Evolutionary conservation across 169 alveolate species (phyloP).

Genomic region (Eimeria tenella): DNA sequence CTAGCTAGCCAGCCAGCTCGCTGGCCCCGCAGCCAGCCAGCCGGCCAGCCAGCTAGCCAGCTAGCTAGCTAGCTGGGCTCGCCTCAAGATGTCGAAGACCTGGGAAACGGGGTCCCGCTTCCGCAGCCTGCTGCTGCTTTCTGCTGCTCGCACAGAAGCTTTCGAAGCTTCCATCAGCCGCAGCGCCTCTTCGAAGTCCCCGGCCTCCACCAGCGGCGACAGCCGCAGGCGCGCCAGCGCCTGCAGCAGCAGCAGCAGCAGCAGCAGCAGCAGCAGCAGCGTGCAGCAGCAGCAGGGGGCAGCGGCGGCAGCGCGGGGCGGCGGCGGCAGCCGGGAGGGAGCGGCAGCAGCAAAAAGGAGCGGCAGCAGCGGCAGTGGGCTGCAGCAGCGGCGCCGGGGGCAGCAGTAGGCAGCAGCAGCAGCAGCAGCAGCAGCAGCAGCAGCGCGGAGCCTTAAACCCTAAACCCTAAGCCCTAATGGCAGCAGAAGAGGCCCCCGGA

Average conservation of each 20-base stretch:
- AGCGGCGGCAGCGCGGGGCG: neutral
- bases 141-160: constrained; percentile 23
- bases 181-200: constrained; percentile 64
- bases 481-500: neutral
- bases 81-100: neutral
- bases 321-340: too few relatives aligned
- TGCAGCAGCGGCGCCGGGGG: too few relatives aligned
- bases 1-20: too few relatives aligned
- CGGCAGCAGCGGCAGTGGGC: too few relatives aligned
- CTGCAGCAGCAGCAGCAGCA: neutral
- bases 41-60: too few relatives aligned
- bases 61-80: too few relatives aligned
- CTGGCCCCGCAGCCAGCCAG: too few relatives aligned
- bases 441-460: too few relatives aligned
- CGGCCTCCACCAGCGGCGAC: constrained; percentile 5
- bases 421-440: neutral
- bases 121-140: neutral
- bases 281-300: too few relatives aligned
- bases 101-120: neutral
- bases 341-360: too few relatives aligned
- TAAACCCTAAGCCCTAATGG: neutral
- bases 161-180: constrained; percentile 60
- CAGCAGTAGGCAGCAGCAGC: neutral
- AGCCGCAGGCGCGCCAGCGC: constrained; percentile 66
- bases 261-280: neutral